Evolutionary conservation across 2,329 filamentous ascomycete genomes (phyloP).

Genomic region (Penicillium digitatum): DNA sequence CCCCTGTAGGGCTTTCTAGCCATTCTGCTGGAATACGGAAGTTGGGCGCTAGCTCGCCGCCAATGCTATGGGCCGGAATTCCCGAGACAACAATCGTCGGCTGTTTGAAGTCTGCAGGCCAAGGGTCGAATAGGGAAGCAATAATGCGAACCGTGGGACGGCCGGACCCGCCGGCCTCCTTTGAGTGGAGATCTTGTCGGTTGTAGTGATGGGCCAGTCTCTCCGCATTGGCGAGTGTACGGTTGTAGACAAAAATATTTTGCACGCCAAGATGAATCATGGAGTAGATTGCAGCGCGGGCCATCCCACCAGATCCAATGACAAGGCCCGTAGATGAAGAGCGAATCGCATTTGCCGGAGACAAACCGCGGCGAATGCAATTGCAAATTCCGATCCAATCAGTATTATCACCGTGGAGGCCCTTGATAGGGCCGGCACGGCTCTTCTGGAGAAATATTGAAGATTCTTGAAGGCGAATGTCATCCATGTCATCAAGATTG

Average conservation of each 20-base stretch:
- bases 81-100: constrained; percentile 40
- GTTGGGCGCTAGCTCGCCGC: constrained; percentile 34
- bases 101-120: constrained; percentile 34
- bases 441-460: constrained; percentile 57
- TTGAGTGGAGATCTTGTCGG: constrained; percentile 27
- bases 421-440: constrained; percentile 62
- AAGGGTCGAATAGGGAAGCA: constrained; percentile 28
- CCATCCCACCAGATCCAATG: constrained; percentile 57
- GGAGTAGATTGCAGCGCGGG: constrained; percentile 41
- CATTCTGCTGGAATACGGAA: constrained; percentile 36
- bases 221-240: constrained; percentile 34
- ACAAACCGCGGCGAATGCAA: constrained; percentile 67
- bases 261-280: constrained; percentile 39
- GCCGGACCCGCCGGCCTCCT: constrained; percentile 14
- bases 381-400: constrained; percentile 77
- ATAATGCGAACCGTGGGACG: constrained; percentile 30
- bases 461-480: constrained; percentile 56
- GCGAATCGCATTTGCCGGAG: constrained; percentile 64
- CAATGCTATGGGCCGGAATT: constrained; percentile 38
- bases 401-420: constrained; percentile 73
- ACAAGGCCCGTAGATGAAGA: constrained; percentile 55
- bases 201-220: constrained; percentile 38
- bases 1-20: constrained; percentile 39
- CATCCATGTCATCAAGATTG: constrained; percentile 46
- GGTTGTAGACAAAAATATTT: constrained; percentile 40